A percentile compares a stretch with the other conserved stretches of the same genome.
Evolutionary conservation across 2,329 filamentous ascomycete genomes (phyloP).

Genomic region (Alternaria longipes): DNA sequence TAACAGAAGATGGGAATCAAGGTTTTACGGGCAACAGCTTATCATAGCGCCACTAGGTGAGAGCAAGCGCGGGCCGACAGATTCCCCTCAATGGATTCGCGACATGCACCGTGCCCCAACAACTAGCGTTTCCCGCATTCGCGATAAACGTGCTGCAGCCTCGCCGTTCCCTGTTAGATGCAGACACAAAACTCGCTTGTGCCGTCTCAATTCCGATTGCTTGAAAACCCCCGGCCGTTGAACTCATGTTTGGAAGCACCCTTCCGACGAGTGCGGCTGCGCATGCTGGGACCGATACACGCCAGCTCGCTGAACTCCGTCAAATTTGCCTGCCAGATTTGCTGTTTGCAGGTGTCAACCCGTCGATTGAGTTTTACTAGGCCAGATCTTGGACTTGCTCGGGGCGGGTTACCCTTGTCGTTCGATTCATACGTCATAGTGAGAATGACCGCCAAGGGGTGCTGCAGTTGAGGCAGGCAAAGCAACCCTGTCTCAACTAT

Average conservation of each 20-base stretch:
- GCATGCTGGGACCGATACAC: not conserved
- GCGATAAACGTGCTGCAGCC: slow-evolving; percentile 24
- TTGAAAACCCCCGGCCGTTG: slow-evolving; percentile 6
- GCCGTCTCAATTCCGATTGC: slow-evolving; percentile 18
- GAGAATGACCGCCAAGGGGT: slow-evolving; percentile 21
- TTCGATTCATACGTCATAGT: slow-evolving; percentile 25
- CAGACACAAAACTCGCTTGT: slow-evolving; percentile 25
- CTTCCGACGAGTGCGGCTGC: not conserved
- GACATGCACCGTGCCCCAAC: slow-evolving; percentile 19
- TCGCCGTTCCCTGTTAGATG: slow-evolving; percentile 21
- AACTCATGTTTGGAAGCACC: not conserved
- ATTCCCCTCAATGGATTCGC: slow-evolving; percentile 22
- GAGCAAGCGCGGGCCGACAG: slow-evolving; percentile 28
- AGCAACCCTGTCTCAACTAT: slow-evolving; percentile 22
- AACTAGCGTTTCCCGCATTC: slow-evolving; percentile 21
- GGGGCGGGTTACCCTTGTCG: slow-evolving; percentile 15
- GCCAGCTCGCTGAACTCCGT: not conserved
- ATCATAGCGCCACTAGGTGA: slow-evolving; percentile 27
- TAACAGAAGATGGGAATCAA: slow-evolving; percentile 23
- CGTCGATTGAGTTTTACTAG: slow-evolving; percentile 17
- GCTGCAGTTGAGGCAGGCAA: slow-evolving; percentile 19
- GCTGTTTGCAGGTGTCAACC: slow-evolving; percentile 12
- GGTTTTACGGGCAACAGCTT: slow-evolving; percentile 32
- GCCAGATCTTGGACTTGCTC: slow-evolving; percentile 10
- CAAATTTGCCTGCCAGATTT: not conserved